Evolutionary conservation across 78 protist species (phyloP).

Genomic region (Capsaspora owczarzaki): DNA sequence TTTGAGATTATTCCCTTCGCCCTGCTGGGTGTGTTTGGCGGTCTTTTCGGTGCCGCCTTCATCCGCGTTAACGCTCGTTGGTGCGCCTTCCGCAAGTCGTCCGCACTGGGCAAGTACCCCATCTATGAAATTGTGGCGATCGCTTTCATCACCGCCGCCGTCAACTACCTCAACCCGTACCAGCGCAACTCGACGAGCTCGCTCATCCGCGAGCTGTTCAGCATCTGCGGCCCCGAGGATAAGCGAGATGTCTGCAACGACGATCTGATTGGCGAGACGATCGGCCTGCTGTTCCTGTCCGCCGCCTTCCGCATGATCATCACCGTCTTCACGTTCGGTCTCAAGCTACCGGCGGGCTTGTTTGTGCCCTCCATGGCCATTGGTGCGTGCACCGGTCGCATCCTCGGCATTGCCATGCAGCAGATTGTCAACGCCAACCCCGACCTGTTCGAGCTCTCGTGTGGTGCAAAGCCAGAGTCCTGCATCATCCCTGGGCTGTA

Average conservation of each 20-base stretch:
- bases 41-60: not conserved
- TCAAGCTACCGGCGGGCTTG: slow-evolving; percentile 38
- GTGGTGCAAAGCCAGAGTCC: no score
- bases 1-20: slow-evolving; percentile 39
- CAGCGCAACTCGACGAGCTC: not conserved
- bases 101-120: not conserved
- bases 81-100: not conserved
- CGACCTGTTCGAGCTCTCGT: no score
- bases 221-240: not conserved
- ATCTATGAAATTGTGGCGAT: slow-evolving; percentile 3
- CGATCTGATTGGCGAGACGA: not conserved
- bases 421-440: not conserved
- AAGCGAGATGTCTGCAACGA: not conserved
- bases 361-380: slow-evolving; percentile 52
- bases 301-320: not conserved
- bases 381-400: slow-evolving; percentile 52
- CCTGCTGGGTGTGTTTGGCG: slow-evolving; percentile 39
- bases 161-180: slow-evolving; percentile 15
- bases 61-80: not conserved
- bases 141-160: slow-evolving; percentile 6
- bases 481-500: slow-evolving; percentile 32
- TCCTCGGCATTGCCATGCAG: slow-evolving; percentile 24
- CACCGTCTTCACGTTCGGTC: slow-evolving; percentile 33
- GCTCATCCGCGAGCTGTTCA: slow-evolving; percentile 9
- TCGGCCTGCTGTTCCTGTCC: not conserved